Evolutionary conservation across 345 rosid genomes (phyloP), one percentile per base, ranked within the genome.

Genomic region (Brassica incana): DNA sequence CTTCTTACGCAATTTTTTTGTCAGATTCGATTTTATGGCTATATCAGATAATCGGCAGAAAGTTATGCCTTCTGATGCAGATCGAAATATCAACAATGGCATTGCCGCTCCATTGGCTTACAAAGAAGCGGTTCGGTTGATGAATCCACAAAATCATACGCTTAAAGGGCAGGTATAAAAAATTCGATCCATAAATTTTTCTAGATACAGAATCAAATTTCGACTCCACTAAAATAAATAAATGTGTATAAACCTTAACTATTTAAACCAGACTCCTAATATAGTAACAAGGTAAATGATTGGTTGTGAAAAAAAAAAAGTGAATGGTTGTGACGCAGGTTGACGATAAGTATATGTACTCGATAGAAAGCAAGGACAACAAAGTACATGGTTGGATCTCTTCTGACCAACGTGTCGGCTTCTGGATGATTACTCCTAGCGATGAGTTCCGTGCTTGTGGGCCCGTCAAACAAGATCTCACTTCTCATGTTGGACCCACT

Each of bases 351-450:
- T 93, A 93, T 72, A 90, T 89, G 69, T 95, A 89, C 77, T 89
- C 98, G 3, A 23, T 70, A 14, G 96, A 91, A 64, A 72, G 81
- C 79, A 80, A 77, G 58, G 88, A 91, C 38, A 87, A 86, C 71
- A 88, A 67, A 76, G 86, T 93, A 35, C 97, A 93, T 30, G 98
- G 99, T 2, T 95, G 98, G 99, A 89, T 91, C 4, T 83, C 86
- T 0, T 14, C 75, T 4, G 80, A 89, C 1, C 84, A 79, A 25
- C 73, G 85, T 6, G 85, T 89, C 3, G 99, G 98, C 6, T 90
- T 95, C 64, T 95, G 99, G 98, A 77, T 95, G 88, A 93, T 95
- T 83, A 89, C 91, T 23, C 95, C 98, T 2, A 87, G 85, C 61
- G 50, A 89, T 54, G 99, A 95, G 85, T 89, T 85, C 43, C 87